Evolutionary conservation across 2,329 filamentous ascomycete species (phyloP).

Genomic region (Botrytis hyacinthi): DNA sequence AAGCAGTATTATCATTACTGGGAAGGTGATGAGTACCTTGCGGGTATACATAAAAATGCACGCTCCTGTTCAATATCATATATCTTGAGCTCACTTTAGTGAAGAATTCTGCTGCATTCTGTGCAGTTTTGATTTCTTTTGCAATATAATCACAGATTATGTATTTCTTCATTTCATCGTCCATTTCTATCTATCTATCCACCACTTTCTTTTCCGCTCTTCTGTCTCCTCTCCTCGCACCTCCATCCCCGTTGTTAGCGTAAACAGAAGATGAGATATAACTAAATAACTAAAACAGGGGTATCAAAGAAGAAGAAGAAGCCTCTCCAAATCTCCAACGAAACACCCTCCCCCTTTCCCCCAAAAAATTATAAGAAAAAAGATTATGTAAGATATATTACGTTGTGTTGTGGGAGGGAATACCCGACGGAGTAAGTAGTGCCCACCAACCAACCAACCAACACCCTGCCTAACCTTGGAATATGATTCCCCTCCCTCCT

Average conservation of each 20-base stretch:
- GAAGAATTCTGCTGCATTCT: not conserved
- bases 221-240: not conserved
- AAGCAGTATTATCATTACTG: not conserved
- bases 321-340: not conserved
- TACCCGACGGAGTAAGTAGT: not conserved
- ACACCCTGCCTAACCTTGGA: not conserved
- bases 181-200: not conserved
- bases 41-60: not conserved
- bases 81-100: not conserved
- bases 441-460: not conserved
- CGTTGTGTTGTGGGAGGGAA: not conserved
- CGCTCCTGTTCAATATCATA: not conserved
- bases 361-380: not conserved
- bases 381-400: conserved; percentile 5
- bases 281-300: not conserved
- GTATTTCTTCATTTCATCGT: not conserved
- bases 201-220: not conserved
- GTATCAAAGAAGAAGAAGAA: conserved; percentile 14
- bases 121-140: not conserved
- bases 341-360: not conserved
- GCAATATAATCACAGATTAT: not conserved
- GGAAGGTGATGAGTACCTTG: not conserved
- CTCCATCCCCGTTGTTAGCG: not conserved
- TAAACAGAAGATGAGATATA: not conserved
- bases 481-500: not conserved